Base-by-base conservation (phyloP, 148 eudicot genomes). In the Chenopodium berlandieri region DNA sequence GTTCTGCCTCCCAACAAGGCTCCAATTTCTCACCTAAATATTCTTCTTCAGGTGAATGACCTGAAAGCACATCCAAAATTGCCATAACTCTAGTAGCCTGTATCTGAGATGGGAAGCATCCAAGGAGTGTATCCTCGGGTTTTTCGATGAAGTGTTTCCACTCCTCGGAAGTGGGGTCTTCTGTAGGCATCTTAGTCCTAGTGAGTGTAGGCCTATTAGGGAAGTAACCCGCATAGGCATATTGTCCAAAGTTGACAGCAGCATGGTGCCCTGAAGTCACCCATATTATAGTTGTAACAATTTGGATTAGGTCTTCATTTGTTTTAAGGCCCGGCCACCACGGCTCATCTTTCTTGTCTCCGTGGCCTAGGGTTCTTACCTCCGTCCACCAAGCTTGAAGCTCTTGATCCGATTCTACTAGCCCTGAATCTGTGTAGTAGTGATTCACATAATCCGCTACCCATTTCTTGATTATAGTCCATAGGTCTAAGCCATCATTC, bases 371-470 rank as follows among this genome's bases (percentile, higher is more conserved):
- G 0, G 85, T 89, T 78, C 86, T 83, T 31, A 91, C 85, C 75
- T 92, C 96, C 4, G 82, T 81, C 94, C 96, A 94, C 96, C 96
- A 94, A 58, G 88, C 82, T 88, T 92, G 92, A 75, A 94, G 91
- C 86, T 94, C 98, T 7, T 58, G 5, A 22, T 94, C 97, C 0
- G 89, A 85, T 23, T 85, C 71, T 12, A 94, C 48, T 0, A 82
- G 78, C 37, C 37, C 71, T 27, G 83, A 14, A 22, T 89, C 65
- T 4, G 88, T 83, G 86, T 94, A 94, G 84, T 88, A 94, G 87
- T 89, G 80, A 22, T 48, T 80, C 14, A 92, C 93, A 68, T 91
- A 94, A 63, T 91, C 91, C 6, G 94, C 73, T 14, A 91, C 93
- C 96, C 96, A 94, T 68, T 90, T 73, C 72, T 91, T 90, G 19